Base-by-base conservation (phyloP, 1,284 basidiomycete species). In the Irpex rosettiformis region DNA sequence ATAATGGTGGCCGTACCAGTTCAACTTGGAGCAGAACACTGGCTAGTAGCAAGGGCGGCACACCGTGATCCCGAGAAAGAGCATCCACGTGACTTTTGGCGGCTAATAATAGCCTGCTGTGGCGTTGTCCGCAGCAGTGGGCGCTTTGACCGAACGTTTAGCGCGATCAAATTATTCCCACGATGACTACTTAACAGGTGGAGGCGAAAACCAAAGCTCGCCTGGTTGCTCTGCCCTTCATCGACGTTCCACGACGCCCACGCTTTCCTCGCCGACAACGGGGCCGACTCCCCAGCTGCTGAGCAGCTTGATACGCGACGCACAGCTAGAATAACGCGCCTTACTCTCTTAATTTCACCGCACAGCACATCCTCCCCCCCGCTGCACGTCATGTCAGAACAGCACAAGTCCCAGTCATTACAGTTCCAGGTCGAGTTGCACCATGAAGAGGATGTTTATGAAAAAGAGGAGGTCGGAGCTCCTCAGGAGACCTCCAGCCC, bases 391-490 rank as follows among this genome's bases (percentile, higher is more conserved):
- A 72, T 71, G 68, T 66, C 70, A 69, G 70, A 68, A 66, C 61
- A 66, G 67, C 61, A 69, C 57, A 61, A 64, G 54, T 56, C 65
- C 52, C 65, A 67, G 55, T 62, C 64, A 43, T 57, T 67, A 37
- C 66, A 67, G 51, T 62, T 69, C 56, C 58, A 66, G 61, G 64
- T 66, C 62, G 55, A 63, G 56, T 30, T 64, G 40, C 65, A 67
- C 61, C 48, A 51, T 3, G 62, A 70, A 64, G 71, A 73, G 55
- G 74, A 77, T 65, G 72, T 61, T 22, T 66, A 75, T 64, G 74
- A 78, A 47, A 73, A 79, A 66, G 75, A 81, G 62, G 81, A 84
- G 63, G 71, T 81, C 52, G 75, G 79, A 52, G 65, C 80, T 56
- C 52, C 70, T 64, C 65, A 64, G 65, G 65, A 79, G 67, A 56